Evolutionary conservation across 1,284 basidiomycete genomes (phyloP), one percentile per base, ranked within the genome.

Genomic region (Boletus sp.): DNA sequence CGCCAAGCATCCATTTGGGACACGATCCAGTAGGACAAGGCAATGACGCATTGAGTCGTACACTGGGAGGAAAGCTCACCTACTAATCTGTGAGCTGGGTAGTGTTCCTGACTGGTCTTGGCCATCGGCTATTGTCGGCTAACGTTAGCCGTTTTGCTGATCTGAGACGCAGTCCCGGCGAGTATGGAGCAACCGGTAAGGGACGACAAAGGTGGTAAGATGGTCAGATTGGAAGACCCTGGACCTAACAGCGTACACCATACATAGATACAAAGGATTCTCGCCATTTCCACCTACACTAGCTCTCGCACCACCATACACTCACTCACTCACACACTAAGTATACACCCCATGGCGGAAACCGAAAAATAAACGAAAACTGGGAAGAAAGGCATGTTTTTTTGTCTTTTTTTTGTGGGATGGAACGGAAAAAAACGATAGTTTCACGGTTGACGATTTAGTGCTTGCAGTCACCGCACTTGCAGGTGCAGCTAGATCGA

Each of bases 401-500:
- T 24, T 24, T 24, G 24, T 24, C n/a, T n/a, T 24, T 24, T n/a
- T n/a, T 24, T 24, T 24, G 24, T 24, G 24, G 24, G 24, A 24
- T 24, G 24, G 4, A 24, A 24, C 24, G 24, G 24, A 24, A 24
- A 24, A n/a, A 24, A 24, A 24, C 24, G 24, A 24, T 24, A 24
- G 24, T 24, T 24, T 24, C 24, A 24, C 24, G 24, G 24, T 24
- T 24, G 24, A 24, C 24, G 24, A 24, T 37, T 51, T 54, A 65
- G 53, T 67, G 62, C 56, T 62, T 65, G 66, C 64, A 65, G 42
- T 59, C 64, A 31, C 51, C 15, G 43, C 64, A 65, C 33, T 51
- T 57, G 64, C 64, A 65, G 24, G 42, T 53, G 54, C 65, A 66
- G 8, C 67, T 69, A 24, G 16, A 49, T 24, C 4, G 37, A 13